Evolutionary conservation across 148 eudicot genomes (phyloP).

Genomic region (Diospyros lotus): DNA sequence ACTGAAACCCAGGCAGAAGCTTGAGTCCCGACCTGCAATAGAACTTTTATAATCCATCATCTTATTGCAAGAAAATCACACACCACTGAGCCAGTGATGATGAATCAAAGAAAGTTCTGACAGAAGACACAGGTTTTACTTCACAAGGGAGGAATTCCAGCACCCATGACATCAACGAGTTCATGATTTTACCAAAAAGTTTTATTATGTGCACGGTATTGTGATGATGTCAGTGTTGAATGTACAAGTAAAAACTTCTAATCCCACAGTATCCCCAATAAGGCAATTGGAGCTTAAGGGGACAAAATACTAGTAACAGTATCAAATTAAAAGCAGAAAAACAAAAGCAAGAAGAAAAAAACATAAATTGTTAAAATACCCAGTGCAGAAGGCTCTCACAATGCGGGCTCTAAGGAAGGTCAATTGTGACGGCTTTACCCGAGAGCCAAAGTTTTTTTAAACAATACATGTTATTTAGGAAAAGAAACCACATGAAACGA

Average conservation of each 20-base stretch:
- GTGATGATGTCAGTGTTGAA: background rate
- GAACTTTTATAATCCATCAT: background rate
- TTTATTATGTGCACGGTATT: background rate
- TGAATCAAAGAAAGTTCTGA: background rate
- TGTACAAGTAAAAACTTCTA: background rate
- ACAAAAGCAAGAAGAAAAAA: too few species aligned
- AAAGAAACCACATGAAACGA: too few species aligned
- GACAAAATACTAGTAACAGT: background rate
- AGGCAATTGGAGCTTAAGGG: background rate
- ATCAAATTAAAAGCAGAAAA: background rate
- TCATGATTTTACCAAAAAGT: background rate
- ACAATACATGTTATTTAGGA: too few species aligned
- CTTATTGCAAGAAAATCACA: background rate
- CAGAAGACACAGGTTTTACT: background rate
- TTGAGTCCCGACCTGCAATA: slow-evolving; percentile 78
- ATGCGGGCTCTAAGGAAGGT: too few species aligned
- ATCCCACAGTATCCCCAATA: background rate
- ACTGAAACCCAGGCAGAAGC: slow-evolving; percentile 69
- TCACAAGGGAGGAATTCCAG: too few species aligned
- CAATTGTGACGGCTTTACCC: too few species aligned
- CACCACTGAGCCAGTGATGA: background rate
- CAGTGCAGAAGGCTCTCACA: too few species aligned
- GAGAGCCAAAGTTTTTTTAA: too few species aligned
- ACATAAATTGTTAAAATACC: too few species aligned
- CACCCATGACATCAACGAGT: too few species aligned